Percentiles rank a stretch among this genome's conserved stretches.
Conservation (phyloP, 331 rosid species). For the Rosa hybrid region DNA sequence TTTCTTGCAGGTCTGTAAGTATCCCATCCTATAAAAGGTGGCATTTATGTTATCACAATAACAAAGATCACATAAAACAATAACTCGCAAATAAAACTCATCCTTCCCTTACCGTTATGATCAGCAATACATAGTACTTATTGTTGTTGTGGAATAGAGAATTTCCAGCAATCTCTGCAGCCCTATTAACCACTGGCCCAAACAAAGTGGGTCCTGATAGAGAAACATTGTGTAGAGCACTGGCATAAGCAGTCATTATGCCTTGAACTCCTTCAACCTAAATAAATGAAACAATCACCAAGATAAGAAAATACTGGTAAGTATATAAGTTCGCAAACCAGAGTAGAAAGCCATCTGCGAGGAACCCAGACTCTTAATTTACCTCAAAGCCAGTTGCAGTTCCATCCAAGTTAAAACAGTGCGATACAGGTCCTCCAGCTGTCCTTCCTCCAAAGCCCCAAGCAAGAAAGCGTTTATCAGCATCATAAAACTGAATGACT, state of each 20-base stretch:
- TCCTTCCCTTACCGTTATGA: constrained; percentile 59
- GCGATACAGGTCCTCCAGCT: constrained; percentile 48
- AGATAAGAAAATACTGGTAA: not conserved
- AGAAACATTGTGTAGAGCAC: constrained; percentile 51
- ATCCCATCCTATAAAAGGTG: constrained; percentile 69
- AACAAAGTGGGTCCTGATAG: constrained; percentile 87
- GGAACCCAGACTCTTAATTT: constrained; percentile 4
- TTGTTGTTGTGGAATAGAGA: constrained; percentile 45
- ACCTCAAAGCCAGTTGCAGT: constrained; percentile 56
- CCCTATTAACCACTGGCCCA: constrained; percentile 72
- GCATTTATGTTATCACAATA: not conserved
- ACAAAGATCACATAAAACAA: not conserved
- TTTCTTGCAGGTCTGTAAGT: constrained; percentile 83
- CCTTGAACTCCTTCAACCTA: constrained; percentile 88
- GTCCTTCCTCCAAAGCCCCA: constrained; percentile 91
- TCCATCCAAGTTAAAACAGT: constrained; percentile 80
- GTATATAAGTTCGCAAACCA: not conserved
- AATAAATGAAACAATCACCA: not conserved
- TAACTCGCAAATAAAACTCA: not conserved
- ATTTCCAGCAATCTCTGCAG: constrained; percentile 62
- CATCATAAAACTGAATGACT: constrained; percentile 85
- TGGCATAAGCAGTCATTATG: constrained; percentile 73
- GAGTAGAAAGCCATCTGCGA: not conserved
- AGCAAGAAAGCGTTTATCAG: constrained; percentile 71
- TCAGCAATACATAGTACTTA: constrained; percentile 71